These are phyloP conservation scores for Myriosclerotinia scirpicola DNA, from an alignment of 2,329 filamentous ascomycete species.

Conservation along the genomic window DNA sequence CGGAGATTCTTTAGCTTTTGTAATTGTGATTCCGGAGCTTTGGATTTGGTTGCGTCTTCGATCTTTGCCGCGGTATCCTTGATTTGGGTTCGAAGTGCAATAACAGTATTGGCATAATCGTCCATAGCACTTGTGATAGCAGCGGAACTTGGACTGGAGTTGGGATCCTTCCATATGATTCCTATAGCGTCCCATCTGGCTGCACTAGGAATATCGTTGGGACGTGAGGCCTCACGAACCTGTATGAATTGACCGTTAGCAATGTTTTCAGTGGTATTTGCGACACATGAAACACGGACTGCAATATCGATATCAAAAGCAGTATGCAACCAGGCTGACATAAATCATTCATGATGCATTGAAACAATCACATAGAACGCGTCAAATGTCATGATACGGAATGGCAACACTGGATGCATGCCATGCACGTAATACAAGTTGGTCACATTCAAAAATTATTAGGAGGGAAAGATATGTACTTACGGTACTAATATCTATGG, in stretches of 20 bases:
- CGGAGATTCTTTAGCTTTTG: slow-evolving; percentile 46
- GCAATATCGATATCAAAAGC: background rate
- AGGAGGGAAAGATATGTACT: slow-evolving; percentile 22
- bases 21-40: slow-evolving; percentile 36
- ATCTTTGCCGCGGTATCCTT: slow-evolving; percentile 36
- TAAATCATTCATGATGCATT: background rate
- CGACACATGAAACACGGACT: background rate
- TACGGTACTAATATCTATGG: slow-evolving; percentile 39
- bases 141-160: slow-evolving; percentile 36
- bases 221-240: slow-evolving; percentile 40
- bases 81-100: slow-evolving; percentile 36
- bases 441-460: background rate
- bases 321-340: background rate
- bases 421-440: background rate
- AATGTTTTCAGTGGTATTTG: background rate
- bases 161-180: slow-evolving; percentile 49
- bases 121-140: slow-evolving; percentile 38
- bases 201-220: slow-evolving; percentile 48
- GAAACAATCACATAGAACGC: background rate
- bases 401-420: background rate
- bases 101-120: slow-evolving; percentile 39
- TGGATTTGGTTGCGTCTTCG: slow-evolving; percentile 31
- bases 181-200: slow-evolving; percentile 56
- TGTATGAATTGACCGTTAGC: slow-evolving; percentile 25
- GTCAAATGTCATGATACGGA: background rate